A percentile compares a stretch with the other conserved stretches of the same genome.
Evolutionary conservation across 1,284 basidiomycete species (phyloP).

Genomic region (Leccinum griseonigrum): DNA sequence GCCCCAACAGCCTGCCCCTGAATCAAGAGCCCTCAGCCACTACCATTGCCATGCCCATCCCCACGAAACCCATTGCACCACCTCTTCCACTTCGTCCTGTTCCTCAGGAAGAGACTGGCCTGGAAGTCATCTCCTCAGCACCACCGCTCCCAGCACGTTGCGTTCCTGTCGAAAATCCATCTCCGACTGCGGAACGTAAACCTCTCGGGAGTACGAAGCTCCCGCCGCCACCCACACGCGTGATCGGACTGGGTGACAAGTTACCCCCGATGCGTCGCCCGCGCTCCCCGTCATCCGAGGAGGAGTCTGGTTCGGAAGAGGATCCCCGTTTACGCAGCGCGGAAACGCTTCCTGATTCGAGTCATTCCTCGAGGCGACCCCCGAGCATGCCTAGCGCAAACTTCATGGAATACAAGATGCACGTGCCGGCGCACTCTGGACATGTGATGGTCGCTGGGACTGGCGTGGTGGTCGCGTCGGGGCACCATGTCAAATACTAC

Average conservation of each 20-base stretch:
- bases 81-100: conserved; percentile 26
- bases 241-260: conserved; percentile 63
- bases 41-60: conserved; percentile 6
- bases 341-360: conserved; percentile 79
- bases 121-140: conserved; percentile 11
- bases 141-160: conserved; percentile 30
- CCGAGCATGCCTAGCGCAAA: conserved; percentile 50
- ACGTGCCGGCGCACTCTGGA: conserved; percentile 56
- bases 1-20: conserved; percentile 3
- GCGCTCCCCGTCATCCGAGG: conserved; percentile 48
- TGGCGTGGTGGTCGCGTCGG: conserved; percentile 58
- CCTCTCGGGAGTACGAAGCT: conserved; percentile 43
- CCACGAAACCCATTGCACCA: conserved; percentile 17
- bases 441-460: conserved; percentile 61
- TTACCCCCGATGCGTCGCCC: conserved; percentile 59
- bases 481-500: conserved; percentile 66
- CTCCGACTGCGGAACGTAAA: conserved; percentile 42
- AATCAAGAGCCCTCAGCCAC: neutral
- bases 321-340: conserved; percentile 37
- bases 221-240: conserved; percentile 73
- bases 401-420: conserved; percentile 48
- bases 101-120: conserved; percentile 7
- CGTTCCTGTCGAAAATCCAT: conserved; percentile 9
- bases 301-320: conserved; percentile 55
- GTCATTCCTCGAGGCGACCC: conserved; percentile 76